Base-by-base conservation (phyloP, 2,329 filamentous ascomycete species). In the Onygenales sp. region DNA sequence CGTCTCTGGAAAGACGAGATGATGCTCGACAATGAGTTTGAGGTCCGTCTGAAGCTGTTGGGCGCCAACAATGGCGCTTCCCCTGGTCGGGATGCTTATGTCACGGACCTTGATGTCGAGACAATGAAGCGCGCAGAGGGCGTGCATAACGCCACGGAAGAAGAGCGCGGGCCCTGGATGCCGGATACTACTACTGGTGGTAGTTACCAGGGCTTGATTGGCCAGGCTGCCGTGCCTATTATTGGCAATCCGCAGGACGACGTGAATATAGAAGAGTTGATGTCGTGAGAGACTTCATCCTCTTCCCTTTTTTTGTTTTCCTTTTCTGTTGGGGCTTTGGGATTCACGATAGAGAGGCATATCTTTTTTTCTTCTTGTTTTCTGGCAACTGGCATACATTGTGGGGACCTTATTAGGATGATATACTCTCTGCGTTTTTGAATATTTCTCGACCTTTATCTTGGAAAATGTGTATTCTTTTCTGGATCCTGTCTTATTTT, bases 1-100 rank as follows among this genome's bases (percentile, higher is more conserved):
- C 84, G 92, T 42, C 79, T 98, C 49, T 93, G 88, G 81, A 97
- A 97, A 76, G 93, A 98, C 67, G 93, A 98, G 72, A 93, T 97
- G 89, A 95, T 96, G 90, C 84, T 98, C 49, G 89, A 91, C 61
- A 90, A 87, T 13, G 90, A 95, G 62, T 91, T 93, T 64, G 93
- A 98, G 72, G 89, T 97, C 39, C 88, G 92, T 65, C 78, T 95
- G 69, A 84, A 84, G 69, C 78, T 96, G 14, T 81, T 81, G 27
- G 86, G 88, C 65, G 81, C 1, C 95, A 94, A 80, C 31, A 86
- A 88, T 65, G 78, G 80, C 1, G 95, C 94, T 67, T 85, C 95
- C 39, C 96, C 91, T 9, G 91, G 95, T 67, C 80, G 74, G 17
- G 83, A 86, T 63, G 79, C 82, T 1, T 97, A 95, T 67, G 85